Evolutionary conservation across 2,329 filamentous ascomycete species (phyloP), one percentile per base, ranked within the genome.

Genomic region (Fusarium aywerte): DNA sequence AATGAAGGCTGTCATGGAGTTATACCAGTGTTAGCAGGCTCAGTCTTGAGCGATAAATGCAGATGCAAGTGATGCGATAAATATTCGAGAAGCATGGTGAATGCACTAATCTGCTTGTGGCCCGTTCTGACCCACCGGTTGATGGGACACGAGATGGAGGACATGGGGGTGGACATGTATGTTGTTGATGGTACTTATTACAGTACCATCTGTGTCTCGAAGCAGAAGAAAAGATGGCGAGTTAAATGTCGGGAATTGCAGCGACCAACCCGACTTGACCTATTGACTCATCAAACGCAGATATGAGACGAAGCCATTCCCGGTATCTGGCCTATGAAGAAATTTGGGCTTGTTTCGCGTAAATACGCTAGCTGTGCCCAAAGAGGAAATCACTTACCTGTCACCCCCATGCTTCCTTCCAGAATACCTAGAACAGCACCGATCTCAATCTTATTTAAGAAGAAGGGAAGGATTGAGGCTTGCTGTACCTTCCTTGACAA

Each of bases 341-440:
- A 18, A 51, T 35, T 55, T 45, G 51, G 48, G 38, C 31, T 49
- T n/a, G 31, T 35, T 25, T 38, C 33, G 43, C 47, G 27, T 50
- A 12, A 23, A 33, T 6, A 15, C 35, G 42, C 31, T 40, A 27
- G 13, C 43, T 23, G 31, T 38, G 42, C 23, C 38, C 29, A 23
- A 33, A 65, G 39, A 52, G 64, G 59, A 53, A 57, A 57, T 57
- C n/a, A 51, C 42, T 20, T 31, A 39, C 47, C 36, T 51, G 40
- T 25, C 21, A 38, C 16, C 35, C 31, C 40, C 39, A 62, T 42
- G 47, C 35, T 42, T 36, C 56, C 47, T 68, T 66, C 65, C 57
- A 68, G 51, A 68, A 68, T 35, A 62, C 21, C 15, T 13, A 48
- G 31, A 13, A 43, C 40, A 23, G 23, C 25, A 43, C 40, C 40